These are phyloP conservation scores for Prasinococcaceae sp. DNA, from an alignment of 139 green algal genomes.

Conservation along the genomic window DNA sequence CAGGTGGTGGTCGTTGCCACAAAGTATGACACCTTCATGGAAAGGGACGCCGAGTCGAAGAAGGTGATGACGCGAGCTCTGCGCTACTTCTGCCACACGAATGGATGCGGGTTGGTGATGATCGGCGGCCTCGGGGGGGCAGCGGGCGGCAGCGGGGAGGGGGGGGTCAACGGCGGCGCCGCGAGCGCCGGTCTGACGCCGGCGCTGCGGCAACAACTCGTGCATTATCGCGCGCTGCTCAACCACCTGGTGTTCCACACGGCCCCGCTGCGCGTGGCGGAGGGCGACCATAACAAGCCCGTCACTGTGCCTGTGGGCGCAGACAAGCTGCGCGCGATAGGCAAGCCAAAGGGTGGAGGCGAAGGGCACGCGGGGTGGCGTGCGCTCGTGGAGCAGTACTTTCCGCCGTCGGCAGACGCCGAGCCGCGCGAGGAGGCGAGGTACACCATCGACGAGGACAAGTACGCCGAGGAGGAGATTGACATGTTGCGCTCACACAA, in stretches of 20 bases:
- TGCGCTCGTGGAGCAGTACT: neutral
- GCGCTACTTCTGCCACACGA: too few species aligned
- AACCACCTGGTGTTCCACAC: conserved; percentile 55
- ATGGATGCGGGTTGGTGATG: too few species aligned
- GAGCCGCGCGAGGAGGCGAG: neutral
- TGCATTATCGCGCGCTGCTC: conserved; percentile 46
- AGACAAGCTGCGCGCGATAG: conserved; percentile 37
- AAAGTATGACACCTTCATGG: conserved; percentile 47
- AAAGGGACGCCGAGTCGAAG: too few species aligned
- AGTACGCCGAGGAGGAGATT: conserved; percentile 5
- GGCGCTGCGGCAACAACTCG: conserved; percentile 26
- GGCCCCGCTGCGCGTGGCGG: conserved; percentile 37
- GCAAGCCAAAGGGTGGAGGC: conserved; percentile 21
- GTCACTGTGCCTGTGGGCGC: conserved; percentile 16
- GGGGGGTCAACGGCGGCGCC: neutral
- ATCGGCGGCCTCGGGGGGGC: conserved; percentile 28
- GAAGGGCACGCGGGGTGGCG: conserved; percentile 3
- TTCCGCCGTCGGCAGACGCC: neutral
- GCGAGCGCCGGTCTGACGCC: too few species aligned
- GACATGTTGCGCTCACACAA: neutral
- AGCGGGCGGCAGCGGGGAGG: neutral
- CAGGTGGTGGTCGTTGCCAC: conserved; percentile 41
- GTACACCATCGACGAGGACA: neutral
- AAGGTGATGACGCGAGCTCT: too few species aligned
- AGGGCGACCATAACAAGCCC: conserved; percentile 18